Evolutionary conservation across 768 basidiomycete species (phyloP).

Genomic region (Filobasidium floriforme): DNA sequence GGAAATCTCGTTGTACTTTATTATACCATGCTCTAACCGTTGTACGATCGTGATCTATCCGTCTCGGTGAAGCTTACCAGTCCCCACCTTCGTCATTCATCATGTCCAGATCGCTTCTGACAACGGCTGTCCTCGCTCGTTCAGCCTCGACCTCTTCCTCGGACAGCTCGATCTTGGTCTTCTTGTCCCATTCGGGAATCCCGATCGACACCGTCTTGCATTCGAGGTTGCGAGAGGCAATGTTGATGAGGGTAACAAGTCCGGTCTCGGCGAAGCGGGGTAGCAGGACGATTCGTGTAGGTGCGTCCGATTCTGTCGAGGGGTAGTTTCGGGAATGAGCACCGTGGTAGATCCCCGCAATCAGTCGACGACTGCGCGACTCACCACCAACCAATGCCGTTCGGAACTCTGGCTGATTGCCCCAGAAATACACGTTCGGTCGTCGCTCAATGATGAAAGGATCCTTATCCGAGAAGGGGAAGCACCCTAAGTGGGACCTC

Average conservation of each 20-base stretch:
- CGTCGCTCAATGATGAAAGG: conserved; percentile 82
- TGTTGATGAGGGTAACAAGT: conserved; percentile 67
- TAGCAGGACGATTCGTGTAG: conserved; percentile 63
- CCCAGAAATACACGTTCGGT: conserved; percentile 86
- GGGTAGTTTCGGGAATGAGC: conserved; percentile 17
- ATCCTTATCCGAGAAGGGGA: conserved; percentile 78
- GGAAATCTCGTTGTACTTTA: no score
- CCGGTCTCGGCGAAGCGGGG: conserved; percentile 76
- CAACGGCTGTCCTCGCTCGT: conserved; percentile 14
- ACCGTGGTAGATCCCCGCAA: conserved; percentile 27
- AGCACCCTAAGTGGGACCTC: conserved; percentile 59
- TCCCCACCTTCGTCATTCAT: conserved; percentile 20
- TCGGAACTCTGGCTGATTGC: conserved; percentile 75
- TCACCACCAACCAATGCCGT: conserved; percentile 59
- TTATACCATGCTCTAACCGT: no score
- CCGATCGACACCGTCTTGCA: conserved; percentile 42
- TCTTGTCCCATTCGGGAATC: conserved; percentile 36
- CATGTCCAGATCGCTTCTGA: conserved; percentile 24
- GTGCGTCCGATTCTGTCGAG: conserved; percentile 27
- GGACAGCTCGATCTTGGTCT: conserved; percentile 46
- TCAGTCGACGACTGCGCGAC: background rate
- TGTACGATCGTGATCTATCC: background rate
- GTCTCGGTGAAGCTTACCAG: conserved; percentile 10
- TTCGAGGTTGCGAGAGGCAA: conserved; percentile 57
- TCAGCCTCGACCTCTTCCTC: conserved; percentile 23